These are phyloP conservation scores for Millerozyma miso DNA, from an alignment of 805 yeast genomes.

Conservation along the genomic window DNA sequence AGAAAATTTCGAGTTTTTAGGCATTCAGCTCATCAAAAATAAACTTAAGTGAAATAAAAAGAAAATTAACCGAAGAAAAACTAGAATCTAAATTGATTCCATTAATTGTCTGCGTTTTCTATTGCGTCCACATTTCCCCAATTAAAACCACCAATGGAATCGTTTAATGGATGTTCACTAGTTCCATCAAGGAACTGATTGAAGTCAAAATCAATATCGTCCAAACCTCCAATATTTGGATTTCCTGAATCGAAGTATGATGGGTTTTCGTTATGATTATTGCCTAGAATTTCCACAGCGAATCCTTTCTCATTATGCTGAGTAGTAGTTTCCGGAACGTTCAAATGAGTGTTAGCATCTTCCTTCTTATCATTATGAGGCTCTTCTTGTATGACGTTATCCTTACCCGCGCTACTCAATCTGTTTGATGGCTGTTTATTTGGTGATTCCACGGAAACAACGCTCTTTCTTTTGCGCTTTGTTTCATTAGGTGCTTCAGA, in stretches of 20 bases:
- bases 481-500: conserved; percentile 29
- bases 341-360: conserved; percentile 7
- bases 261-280: conserved; percentile 13
- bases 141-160: conserved; percentile 32
- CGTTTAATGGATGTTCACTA: conserved; percentile 27
- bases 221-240: conserved; percentile 24
- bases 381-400: conserved; percentile 26
- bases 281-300: conserved; percentile 30
- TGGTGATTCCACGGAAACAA: conserved; percentile 29
- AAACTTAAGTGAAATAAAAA: not conserved
- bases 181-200: conserved; percentile 37
- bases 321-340: conserved; percentile 8
- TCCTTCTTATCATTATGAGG: conserved; percentile 11
- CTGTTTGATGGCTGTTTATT: conserved; percentile 19
- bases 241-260: conserved; percentile 17
- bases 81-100: not conserved
- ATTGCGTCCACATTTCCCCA: conserved; percentile 37
- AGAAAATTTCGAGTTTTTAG: not conserved
- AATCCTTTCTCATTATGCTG: conserved; percentile 28
- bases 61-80: not conserved
- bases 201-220: conserved; percentile 43
- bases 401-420: conserved; percentile 13
- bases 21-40: not conserved
- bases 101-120: conserved; percentile 15
- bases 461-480: conserved; percentile 25